Percentiles rank a stretch among this genome's conserved stretches.
Conservation (phyloP, 2,329 filamentous ascomycete species). For the Venturia asperata region DNA sequence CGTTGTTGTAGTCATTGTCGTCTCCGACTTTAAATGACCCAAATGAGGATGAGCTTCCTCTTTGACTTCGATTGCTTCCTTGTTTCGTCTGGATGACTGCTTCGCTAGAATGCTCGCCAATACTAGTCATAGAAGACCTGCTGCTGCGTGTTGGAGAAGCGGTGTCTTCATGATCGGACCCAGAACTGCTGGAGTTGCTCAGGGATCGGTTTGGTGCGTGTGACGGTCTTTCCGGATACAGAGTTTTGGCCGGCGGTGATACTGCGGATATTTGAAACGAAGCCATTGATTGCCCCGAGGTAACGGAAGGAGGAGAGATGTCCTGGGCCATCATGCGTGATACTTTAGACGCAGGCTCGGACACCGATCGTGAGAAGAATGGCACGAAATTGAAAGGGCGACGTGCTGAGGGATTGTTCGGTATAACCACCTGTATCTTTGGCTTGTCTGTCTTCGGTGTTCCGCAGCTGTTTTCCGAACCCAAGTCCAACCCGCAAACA, state of each 20-base stretch:
- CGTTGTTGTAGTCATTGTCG: neutral
- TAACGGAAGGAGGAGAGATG: slow-evolving; percentile 23
- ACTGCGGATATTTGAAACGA: slow-evolving; percentile 13
- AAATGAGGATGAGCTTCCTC: slow-evolving; percentile 1
- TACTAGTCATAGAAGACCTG: slow-evolving; percentile 19
- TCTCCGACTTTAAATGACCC: slow-evolving; percentile 7
- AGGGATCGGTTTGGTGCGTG: slow-evolving; percentile 4
- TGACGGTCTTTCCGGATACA: slow-evolving; percentile 12
- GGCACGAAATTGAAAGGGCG: slow-evolving; percentile 25
- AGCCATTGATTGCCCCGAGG: slow-evolving; percentile 14
- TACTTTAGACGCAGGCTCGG: slow-evolving; percentile 21
- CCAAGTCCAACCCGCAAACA: neutral
- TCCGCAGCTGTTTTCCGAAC: neutral
- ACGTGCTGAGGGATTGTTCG: slow-evolving; percentile 26
- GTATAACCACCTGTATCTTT: slow-evolving; percentile 33
- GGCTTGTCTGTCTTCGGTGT: slow-evolving; percentile 7
- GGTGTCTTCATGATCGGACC: slow-evolving; percentile 16
- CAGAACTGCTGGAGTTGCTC: slow-evolving; percentile 13
- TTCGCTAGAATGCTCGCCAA: slow-evolving; percentile 13
- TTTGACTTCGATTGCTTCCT: neutral
- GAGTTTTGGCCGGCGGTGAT: neutral
- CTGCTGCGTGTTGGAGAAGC: slow-evolving; percentile 8
- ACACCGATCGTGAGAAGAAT: slow-evolving; percentile 20
- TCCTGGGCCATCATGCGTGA: slow-evolving; percentile 21
- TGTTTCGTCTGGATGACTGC: neutral